These are phyloP conservation scores for Boletus edulis DNA, from an alignment of 768 basidiomycete genomes.

Conservation along the genomic window DNA sequence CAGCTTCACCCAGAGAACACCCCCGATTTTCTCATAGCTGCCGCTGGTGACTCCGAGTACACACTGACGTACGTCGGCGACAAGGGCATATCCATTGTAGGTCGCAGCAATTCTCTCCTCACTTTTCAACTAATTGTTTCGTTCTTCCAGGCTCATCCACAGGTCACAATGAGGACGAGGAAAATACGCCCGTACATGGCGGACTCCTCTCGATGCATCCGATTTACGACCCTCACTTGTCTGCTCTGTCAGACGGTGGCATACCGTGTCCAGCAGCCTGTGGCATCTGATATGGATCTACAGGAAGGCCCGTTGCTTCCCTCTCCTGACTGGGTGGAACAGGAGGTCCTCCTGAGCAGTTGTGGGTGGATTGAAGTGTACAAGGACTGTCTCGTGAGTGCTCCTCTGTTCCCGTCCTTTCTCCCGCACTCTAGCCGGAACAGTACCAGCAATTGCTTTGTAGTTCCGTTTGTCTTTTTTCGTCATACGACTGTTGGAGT, in stretches of 20 bases:
- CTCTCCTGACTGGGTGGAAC: slow-evolving; percentile 74
- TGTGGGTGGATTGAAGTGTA: slow-evolving; percentile 76
- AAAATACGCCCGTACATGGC: slow-evolving; percentile 42
- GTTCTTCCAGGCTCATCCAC: slow-evolving; percentile 55
- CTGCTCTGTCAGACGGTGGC: slow-evolving; percentile 60
- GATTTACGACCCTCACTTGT: slow-evolving; percentile 66
- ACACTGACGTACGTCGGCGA: slow-evolving; percentile 60
- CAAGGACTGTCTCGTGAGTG: slow-evolving; percentile 64
- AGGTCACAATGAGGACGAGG: slow-evolving; percentile 66
- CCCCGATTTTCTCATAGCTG: slow-evolving; percentile 33
- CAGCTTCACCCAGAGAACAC: slow-evolving; percentile 30
- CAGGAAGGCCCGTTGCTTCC: slow-evolving; percentile 67
- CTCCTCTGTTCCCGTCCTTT: background rate
- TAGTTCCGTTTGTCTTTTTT: background rate
- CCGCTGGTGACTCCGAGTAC: slow-evolving; percentile 39
- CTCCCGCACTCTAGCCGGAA: background rate
- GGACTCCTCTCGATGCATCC: slow-evolving; percentile 49
- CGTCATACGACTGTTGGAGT: slow-evolving; percentile 1
- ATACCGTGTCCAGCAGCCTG: slow-evolving; percentile 68
- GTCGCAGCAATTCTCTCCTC: slow-evolving; percentile 23
- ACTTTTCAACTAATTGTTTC: slow-evolving; percentile 4
- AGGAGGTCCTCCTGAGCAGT: slow-evolving; percentile 62
- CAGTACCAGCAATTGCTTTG: background rate
- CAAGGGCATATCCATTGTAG: slow-evolving; percentile 63
- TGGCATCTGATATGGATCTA: slow-evolving; percentile 54